phyloP scores from a whole-genome alignment of 2,329 filamentous ascomycete species.

The Alternaria sp. region DNA sequence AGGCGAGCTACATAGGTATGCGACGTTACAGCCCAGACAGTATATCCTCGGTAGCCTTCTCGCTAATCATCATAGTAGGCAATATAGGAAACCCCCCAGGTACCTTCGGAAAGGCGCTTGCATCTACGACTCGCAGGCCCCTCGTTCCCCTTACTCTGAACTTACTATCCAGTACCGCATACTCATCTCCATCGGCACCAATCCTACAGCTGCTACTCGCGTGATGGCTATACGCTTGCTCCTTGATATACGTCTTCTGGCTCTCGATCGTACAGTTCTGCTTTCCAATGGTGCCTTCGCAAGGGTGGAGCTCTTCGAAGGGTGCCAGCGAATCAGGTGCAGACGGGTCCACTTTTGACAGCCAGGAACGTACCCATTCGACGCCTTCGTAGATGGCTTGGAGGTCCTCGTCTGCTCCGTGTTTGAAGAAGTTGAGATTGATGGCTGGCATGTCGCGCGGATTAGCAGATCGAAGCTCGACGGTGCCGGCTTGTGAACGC shows the following conservation, averaged over 20 bases:
- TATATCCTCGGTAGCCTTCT: not conserved
- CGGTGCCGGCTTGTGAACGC: conserved; percentile 55
- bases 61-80: conserved; percentile 1
- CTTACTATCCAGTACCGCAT: not conserved
- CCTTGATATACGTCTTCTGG: not conserved
- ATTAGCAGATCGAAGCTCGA: conserved; percentile 64
- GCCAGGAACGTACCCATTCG: conserved; percentile 18
- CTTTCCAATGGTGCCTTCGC: conserved; percentile 59
- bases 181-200: not conserved
- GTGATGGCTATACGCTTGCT: not conserved
- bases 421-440: conserved; percentile 43
- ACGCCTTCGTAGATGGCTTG: conserved; percentile 63
- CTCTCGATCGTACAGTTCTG: conserved; percentile 48
- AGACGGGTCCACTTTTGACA: not conserved
- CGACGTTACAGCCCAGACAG: not conserved
- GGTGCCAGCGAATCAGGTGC: conserved; percentile 32
- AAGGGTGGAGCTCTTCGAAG: conserved; percentile 58
- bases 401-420: conserved; percentile 55
- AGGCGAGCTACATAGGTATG: not conserved
- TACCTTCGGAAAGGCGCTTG: not conserved
- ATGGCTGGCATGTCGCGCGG: conserved; percentile 68
- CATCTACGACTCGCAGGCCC: not conserved
- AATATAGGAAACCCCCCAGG: not conserved
- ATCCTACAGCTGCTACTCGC: not conserved
- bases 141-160: not conserved